A percentile compares a stretch with the other conserved stretches of the same genome.
phyloP scores from a whole-genome alignment of 352 stramenopile species.

The Phytophthora sojae region DNA sequence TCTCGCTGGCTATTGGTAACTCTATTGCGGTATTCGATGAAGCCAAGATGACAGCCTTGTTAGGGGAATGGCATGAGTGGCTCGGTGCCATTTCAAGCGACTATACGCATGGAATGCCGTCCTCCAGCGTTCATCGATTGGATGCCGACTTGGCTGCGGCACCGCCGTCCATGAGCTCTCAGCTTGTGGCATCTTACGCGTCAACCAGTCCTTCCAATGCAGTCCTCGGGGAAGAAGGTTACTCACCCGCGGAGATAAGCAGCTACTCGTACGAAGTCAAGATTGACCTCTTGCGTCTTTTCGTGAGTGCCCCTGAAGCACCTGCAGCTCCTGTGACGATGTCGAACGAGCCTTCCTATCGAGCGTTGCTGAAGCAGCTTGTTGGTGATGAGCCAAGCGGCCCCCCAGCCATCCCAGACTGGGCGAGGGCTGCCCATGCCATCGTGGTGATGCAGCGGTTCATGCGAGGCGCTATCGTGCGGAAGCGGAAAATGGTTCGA shows the following conservation, averaged over 20 bases:
- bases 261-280: slow-evolving; percentile 85
- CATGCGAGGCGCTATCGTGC: slow-evolving; percentile 78
- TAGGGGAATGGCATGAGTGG: slow-evolving; percentile 73
- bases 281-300: slow-evolving; percentile 69
- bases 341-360: slow-evolving; percentile 74
- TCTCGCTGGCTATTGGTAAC: slow-evolving; percentile 68
- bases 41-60: slow-evolving; percentile 67
- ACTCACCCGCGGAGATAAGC: slow-evolving; percentile 14
- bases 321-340: slow-evolving; percentile 23
- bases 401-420: slow-evolving; percentile 62
- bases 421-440: slow-evolving; percentile 71
- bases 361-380: slow-evolving; percentile 75
- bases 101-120: slow-evolving; percentile 35
- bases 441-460: slow-evolving; percentile 86
- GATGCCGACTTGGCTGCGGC: slow-evolving; percentile 23
- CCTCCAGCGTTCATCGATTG: slow-evolving; percentile 25
- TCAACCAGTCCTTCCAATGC: slow-evolving; percentile 50
- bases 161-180: slow-evolving; percentile 29
- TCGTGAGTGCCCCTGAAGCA: slow-evolving; percentile 71
- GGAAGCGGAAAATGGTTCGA: slow-evolving; percentile 70
- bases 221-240: slow-evolving; percentile 34
- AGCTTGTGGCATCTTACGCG: slow-evolving; percentile 41
- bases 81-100: slow-evolving; percentile 62
- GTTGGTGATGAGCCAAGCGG: slow-evolving; percentile 64
- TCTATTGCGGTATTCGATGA: slow-evolving; percentile 81